phyloP scores from a whole-genome alignment of 1,284 basidiomycete genomes.

The Sanghuangporus baumii region DNA sequence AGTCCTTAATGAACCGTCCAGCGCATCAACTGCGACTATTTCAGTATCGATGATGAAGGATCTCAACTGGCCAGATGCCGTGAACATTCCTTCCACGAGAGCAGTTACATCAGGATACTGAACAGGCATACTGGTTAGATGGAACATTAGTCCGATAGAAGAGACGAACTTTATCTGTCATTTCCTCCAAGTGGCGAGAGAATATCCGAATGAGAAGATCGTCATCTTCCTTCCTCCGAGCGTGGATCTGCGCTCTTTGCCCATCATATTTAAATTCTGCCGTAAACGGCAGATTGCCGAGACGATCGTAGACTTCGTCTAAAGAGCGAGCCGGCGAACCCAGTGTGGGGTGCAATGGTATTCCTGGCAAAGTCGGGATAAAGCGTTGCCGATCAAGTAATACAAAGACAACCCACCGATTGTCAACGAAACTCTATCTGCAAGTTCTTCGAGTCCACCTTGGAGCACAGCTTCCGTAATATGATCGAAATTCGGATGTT shows the following conservation, averaged over 20 bases:
- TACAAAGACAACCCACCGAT: conserved; percentile 50
- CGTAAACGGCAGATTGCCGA: conserved; percentile 63
- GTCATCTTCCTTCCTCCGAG: conserved; percentile 39
- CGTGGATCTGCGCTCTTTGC: conserved; percentile 84
- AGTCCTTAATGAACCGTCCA: conserved; percentile 61
- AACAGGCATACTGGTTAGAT: conserved; percentile 20
- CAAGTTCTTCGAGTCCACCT: conserved; percentile 54
- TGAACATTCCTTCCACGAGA: conserved; percentile 47
- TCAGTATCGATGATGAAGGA: conserved; percentile 86
- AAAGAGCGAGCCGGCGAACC: conserved; percentile 85
- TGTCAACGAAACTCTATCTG: conserved; percentile 63
- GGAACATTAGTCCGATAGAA: conserved; percentile 11
- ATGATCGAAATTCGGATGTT: conserved; percentile 85
- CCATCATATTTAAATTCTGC: conserved; percentile 87
- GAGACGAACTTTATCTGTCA: conserved; percentile 71
- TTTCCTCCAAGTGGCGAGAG: conserved; percentile 87
- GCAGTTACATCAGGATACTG: conserved; percentile 86
- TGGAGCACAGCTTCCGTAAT: conserved; percentile 66
- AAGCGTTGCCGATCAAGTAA: conserved; percentile 6
- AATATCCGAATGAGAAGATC: conserved; percentile 65
- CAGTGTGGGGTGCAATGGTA: conserved; percentile 66
- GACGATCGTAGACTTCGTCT: conserved; percentile 73
- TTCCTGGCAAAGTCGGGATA: conserved; percentile 35
- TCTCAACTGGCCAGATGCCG: conserved; percentile 36
- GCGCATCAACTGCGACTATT: conserved; percentile 72